Evolutionary conservation across 1,139 yeast species (phyloP).

Genomic region (Saccharomycopsis crataegensis): DNA sequence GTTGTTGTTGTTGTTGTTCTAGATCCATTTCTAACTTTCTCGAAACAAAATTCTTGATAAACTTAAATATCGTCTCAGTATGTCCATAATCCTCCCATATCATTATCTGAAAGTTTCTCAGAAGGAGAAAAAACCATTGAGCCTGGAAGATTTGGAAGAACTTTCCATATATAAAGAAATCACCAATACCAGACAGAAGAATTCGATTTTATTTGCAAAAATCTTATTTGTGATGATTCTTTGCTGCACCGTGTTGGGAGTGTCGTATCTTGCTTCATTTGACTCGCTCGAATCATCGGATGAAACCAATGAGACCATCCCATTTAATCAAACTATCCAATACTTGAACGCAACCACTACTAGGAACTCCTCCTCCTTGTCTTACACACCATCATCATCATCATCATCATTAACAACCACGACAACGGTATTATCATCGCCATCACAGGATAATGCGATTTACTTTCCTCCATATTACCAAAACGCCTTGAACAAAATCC

Average conservation of each 20-base stretch:
- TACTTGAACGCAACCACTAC: not conserved
- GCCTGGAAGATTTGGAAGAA: conserved; percentile 7
- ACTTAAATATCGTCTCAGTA: no score
- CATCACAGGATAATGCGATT: no score
- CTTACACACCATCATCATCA: not conserved
- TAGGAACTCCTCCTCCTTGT: not conserved
- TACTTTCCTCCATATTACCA: no score
- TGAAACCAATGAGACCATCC: not conserved
- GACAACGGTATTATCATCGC: no score
- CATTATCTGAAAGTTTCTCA: not conserved
- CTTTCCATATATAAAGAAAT: conserved; percentile 5
- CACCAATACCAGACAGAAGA: not conserved
- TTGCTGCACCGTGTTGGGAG: conserved; percentile 4
- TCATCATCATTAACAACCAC: not conserved
- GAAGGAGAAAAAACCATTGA: not conserved
- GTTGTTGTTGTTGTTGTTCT: no score
- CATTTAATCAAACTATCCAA: no score
- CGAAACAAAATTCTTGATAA: not conserved
- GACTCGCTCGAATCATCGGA: not conserved
- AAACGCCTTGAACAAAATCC: no score
- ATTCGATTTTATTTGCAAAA: conserved; percentile 10
- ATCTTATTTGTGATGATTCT: not conserved
- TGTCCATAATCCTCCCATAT: not conserved
- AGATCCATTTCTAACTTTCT: no score
- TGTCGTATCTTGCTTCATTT: conserved; percentile 2